These are phyloP conservation scores for Stevia rebaudiana DNA, from an alignment of 140 eudicot species.

Conservation along the genomic window DNA sequence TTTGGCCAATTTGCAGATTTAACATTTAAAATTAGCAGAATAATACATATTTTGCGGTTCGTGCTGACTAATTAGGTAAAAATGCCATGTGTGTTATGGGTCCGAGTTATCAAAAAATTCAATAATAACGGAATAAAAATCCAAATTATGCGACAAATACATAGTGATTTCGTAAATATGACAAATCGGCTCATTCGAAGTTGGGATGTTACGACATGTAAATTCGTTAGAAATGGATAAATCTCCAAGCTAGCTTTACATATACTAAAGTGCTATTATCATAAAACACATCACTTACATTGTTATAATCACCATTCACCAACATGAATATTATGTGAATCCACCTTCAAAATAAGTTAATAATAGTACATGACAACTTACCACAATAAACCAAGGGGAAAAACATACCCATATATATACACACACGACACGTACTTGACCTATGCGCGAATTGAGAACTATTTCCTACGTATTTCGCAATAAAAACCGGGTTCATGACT, in stretches of 20 bases:
- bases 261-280: background rate
- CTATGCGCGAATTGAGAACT: background rate
- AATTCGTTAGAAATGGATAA: background rate
- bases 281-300: slow-evolving; percentile 6
- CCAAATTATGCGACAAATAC: too few relatives aligned
- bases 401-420: slow-evolving; percentile 20
- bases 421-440: background rate
- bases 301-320: background rate
- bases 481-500: slow-evolving; percentile 16
- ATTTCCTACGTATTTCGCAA: background rate
- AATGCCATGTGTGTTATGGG: too few relatives aligned
- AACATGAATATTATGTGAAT: slow-evolving; percentile 1
- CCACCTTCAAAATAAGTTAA: slow-evolving; percentile 8
- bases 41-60: too few relatives aligned
- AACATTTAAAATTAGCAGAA: too few relatives aligned
- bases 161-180: background rate
- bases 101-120: too few relatives aligned
- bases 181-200: background rate
- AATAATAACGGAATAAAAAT: too few relatives aligned
- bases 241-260: too few relatives aligned
- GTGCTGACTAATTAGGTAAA: too few relatives aligned
- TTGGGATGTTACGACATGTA: background rate
- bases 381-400: background rate
- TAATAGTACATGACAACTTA: background rate
- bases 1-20: too few relatives aligned